These are phyloP conservation scores for Kalmusia sp. DNA, from an alignment of 2,329 filamentous ascomycete species.

Conservation along the genomic window DNA sequence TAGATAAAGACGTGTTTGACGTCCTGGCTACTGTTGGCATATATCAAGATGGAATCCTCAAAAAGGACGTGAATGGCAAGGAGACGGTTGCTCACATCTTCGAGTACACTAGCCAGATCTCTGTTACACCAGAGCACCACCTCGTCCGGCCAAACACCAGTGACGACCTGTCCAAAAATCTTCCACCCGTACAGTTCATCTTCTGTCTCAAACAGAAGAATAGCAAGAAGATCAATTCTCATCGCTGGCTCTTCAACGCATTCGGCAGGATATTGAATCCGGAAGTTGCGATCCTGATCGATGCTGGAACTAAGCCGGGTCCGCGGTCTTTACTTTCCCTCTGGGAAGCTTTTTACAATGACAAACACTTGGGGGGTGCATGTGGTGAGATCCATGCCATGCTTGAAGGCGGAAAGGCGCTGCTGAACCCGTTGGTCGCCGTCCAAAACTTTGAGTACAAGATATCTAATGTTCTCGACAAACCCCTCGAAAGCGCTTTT, in stretches of 20 bases:
- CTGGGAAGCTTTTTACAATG: slow-evolving; percentile 98
- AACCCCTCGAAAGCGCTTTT: slow-evolving; percentile 92
- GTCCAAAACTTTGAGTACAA: slow-evolving; percentile 99
- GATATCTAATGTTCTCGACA: slow-evolving; percentile 97
- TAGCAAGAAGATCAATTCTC: slow-evolving; percentile 99
- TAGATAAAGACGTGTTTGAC: slow-evolving; percentile 91
- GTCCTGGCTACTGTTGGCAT: slow-evolving; percentile 89
- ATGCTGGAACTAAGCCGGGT: slow-evolving; percentile 94
- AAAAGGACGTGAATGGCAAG: slow-evolving; percentile 94
- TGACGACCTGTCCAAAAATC: slow-evolving; percentile 73
- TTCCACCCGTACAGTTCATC: slow-evolving; percentile 96
- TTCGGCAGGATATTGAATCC: slow-evolving; percentile 95
- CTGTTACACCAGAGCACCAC: slow-evolving; percentile 91
- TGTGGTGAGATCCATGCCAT: slow-evolving; percentile 98
- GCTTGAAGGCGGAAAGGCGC: slow-evolving; percentile 58
- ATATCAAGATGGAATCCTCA: slow-evolving; percentile 97
- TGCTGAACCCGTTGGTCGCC: slow-evolving; percentile 90
- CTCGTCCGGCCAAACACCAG: slow-evolving; percentile 84
- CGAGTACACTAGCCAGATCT: slow-evolving; percentile 95
- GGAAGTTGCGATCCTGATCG: slow-evolving; percentile 90
- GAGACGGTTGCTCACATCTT: slow-evolving; percentile 95
- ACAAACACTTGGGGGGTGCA: slow-evolving; percentile 95
- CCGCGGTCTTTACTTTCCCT: slow-evolving; percentile 85
- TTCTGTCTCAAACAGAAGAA: slow-evolving; percentile 98
- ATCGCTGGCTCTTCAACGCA: slow-evolving; percentile 95